These are phyloP conservation scores for Angophora floribunda DNA, from an alignment of 345 rosid genomes.

Conservation along the genomic window DNA sequence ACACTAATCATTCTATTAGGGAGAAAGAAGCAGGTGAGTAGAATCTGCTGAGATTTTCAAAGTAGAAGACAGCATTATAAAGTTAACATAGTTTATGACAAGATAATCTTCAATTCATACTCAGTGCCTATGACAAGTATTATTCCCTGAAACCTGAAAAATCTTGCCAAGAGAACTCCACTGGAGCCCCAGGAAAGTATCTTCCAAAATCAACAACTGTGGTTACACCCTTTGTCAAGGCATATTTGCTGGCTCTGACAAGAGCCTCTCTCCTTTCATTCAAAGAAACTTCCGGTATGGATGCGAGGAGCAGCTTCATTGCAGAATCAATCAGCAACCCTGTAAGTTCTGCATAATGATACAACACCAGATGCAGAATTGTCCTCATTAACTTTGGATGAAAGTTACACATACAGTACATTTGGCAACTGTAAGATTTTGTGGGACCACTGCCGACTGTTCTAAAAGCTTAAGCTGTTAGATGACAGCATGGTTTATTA, in stretches of 20 bases:
- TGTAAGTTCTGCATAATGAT: slow-evolving; percentile 50
- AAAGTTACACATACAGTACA: neutral
- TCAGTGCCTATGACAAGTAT: neutral
- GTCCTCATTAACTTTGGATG: neutral
- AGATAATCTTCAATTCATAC: neutral
- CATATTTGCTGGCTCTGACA: slow-evolving; percentile 62
- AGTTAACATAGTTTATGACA: neutral
- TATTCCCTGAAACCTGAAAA: slow-evolving; percentile 47
- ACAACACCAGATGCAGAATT: neutral
- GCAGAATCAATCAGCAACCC: slow-evolving; percentile 89
- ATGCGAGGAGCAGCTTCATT: slow-evolving; percentile 49
- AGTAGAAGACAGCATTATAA: neutral
- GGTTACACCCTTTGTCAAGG: slow-evolving; percentile 77
- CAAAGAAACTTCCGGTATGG: slow-evolving; percentile 52
- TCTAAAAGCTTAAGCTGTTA: too few relatives aligned
- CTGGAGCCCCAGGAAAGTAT: slow-evolving; percentile 63
- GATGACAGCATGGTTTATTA: too few relatives aligned
- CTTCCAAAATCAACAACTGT: slow-evolving; percentile 84
- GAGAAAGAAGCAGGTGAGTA: neutral
- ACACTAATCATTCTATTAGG: neutral
- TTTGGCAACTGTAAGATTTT: too few relatives aligned
- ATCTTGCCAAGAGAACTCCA: slow-evolving; percentile 72
- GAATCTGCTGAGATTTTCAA: neutral
- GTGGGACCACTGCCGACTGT: too few relatives aligned
- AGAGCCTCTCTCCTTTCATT: slow-evolving; percentile 83